These are phyloP conservation scores for Samsoniella hepiali DNA, from an alignment of 2,329 filamentous ascomycete genomes.

Conservation along the genomic window DNA sequence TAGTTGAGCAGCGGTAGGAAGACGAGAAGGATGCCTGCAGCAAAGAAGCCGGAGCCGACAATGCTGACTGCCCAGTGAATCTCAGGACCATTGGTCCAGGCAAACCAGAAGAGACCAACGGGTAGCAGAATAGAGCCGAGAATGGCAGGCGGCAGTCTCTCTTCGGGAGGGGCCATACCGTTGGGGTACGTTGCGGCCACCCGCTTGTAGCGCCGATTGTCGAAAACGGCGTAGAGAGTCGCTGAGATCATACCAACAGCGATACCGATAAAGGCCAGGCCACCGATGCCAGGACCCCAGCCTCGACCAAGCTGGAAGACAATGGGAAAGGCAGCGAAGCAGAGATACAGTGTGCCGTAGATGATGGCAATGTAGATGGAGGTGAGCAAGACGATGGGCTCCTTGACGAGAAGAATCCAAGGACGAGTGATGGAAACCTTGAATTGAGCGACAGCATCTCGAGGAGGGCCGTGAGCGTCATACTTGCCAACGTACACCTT, in stretches of 20 bases:
- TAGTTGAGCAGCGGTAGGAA: slow-evolving; percentile 67
- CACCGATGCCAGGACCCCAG: slow-evolving; percentile 56
- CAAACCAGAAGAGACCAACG: slow-evolving; percentile 62
- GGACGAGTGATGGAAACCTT: slow-evolving; percentile 57
- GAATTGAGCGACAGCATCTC: slow-evolving; percentile 47
- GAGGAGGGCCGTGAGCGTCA: slow-evolving; percentile 42
- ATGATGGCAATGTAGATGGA: slow-evolving; percentile 62
- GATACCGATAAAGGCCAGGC: slow-evolving; percentile 62
- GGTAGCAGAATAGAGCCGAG: slow-evolving; percentile 58
- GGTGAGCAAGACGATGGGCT: slow-evolving; percentile 64
- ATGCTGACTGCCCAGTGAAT: slow-evolving; percentile 57
- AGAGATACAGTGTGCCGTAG: slow-evolving; percentile 53
- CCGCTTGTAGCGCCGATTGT: slow-evolving; percentile 52
- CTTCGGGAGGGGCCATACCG: slow-evolving; percentile 61
- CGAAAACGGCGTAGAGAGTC: slow-evolving; percentile 48
- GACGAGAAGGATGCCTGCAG: slow-evolving; percentile 57
- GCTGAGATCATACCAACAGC: slow-evolving; percentile 60
- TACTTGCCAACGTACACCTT: slow-evolving; percentile 53
- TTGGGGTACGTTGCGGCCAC: slow-evolving; percentile 43
- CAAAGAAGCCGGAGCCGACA: slow-evolving; percentile 45
- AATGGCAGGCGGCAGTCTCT: slow-evolving; percentile 57
- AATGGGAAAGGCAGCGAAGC: slow-evolving; percentile 55
- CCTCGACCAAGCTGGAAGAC: slow-evolving; percentile 58
- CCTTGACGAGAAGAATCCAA: slow-evolving; percentile 61
- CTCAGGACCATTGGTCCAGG: slow-evolving; percentile 56